phyloP scores from a whole-genome alignment of 2,329 filamentous ascomycete genomes.

The Macrophomina phaseolina region DNA sequence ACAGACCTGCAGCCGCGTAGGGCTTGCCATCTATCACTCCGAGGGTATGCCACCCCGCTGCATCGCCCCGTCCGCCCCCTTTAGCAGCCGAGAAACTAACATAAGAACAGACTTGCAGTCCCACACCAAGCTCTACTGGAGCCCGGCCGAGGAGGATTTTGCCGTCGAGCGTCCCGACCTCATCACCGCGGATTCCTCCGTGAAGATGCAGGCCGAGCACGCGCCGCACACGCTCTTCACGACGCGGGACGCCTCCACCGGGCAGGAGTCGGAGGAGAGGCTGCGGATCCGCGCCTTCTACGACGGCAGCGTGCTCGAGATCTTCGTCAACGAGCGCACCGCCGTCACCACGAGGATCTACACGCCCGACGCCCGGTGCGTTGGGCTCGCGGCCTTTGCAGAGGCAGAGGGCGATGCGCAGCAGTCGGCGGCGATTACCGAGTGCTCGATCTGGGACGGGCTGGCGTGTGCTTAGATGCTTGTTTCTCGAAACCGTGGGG shows the following conservation, averaged over 20 bases:
- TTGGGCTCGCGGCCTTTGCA: constrained; percentile 34
- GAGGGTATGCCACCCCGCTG: constrained; percentile 29
- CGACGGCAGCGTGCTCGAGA: constrained; percentile 47
- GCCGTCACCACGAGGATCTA: constrained; percentile 28
- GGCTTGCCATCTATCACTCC: constrained; percentile 34
- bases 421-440: background rate
- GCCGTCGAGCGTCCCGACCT: constrained; percentile 47
- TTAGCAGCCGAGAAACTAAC: background rate
- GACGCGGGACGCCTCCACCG: constrained; percentile 25
- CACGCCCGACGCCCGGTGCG: constrained; percentile 38
- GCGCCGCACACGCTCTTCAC: constrained; percentile 58
- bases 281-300: constrained; percentile 50
- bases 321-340: constrained; percentile 45
- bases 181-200: constrained; percentile 35
- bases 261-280: constrained; percentile 33
- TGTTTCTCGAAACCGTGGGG: constrained; percentile 1
- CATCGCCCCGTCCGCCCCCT: background rate
- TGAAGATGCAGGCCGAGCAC: constrained; percentile 37
- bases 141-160: constrained; percentile 47
- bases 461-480: constrained; percentile 13
- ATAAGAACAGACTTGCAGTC: constrained; percentile 34
- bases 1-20: constrained; percentile 30
- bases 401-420: constrained; percentile 25
- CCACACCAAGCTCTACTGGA: constrained; percentile 50
- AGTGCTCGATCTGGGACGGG: constrained; percentile 13